These are phyloP conservation scores for Phytophthora rubi DNA, from an alignment of 352 stramenopile genomes.

Conservation along the genomic window DNA sequence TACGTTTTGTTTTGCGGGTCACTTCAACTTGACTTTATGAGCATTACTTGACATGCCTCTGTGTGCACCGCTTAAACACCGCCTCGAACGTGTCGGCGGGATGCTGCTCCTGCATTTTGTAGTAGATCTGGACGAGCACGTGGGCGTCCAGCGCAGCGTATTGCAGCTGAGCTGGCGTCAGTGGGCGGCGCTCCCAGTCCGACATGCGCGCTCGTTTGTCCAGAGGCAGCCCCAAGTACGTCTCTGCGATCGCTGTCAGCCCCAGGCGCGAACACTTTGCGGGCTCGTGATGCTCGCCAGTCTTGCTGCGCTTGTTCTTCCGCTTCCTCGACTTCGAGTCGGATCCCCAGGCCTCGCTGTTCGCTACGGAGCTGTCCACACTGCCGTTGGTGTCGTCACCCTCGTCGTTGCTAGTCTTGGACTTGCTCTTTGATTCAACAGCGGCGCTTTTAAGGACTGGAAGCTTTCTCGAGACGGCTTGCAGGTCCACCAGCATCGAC, in stretches of 20 bases:
- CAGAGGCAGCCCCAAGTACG: conserved; percentile 67
- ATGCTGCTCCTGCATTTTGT: conserved; percentile 56
- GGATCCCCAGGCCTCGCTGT: conserved; percentile 15
- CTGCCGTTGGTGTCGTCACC: conserved; percentile 12
- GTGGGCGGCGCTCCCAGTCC: conserved; percentile 74
- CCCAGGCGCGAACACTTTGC: conserved; percentile 41
- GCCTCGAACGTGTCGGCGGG: conserved; percentile 34
- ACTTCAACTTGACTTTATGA: not conserved
- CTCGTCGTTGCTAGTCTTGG: conserved; percentile 8
- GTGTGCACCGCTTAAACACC: conserved; percentile 44
- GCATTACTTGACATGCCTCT: conserved; percentile 47
- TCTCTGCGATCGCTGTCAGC: conserved; percentile 55
- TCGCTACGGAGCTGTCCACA: conserved; percentile 6
- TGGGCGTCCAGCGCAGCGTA: conserved; percentile 79
- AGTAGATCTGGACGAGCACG: conserved; percentile 67
- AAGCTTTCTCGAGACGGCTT: conserved; percentile 54
- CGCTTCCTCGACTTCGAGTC: conserved; percentile 24
- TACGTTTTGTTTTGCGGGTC: not conserved
- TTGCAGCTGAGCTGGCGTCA: conserved; percentile 67
- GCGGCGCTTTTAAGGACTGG: conserved; percentile 10
- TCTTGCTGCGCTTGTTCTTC: conserved; percentile 38
- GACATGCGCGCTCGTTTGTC: conserved; percentile 81
- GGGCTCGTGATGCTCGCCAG: conserved; percentile 7
- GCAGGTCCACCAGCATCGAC: conserved; percentile 63
- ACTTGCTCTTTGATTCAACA: conserved; percentile 5